Evolutionary conservation across 176 grass and related monocot genomes (phyloP).

Genomic region (Dendrocalamus sinicus): DNA sequence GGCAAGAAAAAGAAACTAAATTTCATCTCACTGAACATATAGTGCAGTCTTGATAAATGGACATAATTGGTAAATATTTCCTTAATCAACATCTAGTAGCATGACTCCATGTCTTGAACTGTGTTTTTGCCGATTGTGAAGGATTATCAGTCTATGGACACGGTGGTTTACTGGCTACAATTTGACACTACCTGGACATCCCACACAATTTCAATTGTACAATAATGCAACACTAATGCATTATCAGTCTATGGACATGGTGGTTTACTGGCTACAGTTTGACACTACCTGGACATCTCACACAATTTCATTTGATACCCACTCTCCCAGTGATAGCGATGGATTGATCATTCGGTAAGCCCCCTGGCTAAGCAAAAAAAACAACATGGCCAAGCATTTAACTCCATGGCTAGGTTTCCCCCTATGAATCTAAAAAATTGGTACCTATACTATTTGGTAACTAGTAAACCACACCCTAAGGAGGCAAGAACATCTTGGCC

Average conservation of each 20-base stretch:
- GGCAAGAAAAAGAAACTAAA: background rate
- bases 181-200: background rate
- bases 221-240: background rate
- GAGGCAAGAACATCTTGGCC: background rate
- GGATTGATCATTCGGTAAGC: background rate
- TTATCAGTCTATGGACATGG: background rate
- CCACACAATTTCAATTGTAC: background rate
- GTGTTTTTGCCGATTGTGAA: background rate
- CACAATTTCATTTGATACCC: background rate
- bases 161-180: background rate
- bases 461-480: background rate
- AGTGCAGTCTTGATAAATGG: background rate
- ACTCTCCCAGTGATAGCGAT: background rate
- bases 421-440: background rate
- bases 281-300: background rate
- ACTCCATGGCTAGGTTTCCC: background rate
- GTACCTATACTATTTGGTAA: background rate
- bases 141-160: background rate
- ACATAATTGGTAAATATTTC: background rate
- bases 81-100: background rate
- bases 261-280: background rate
- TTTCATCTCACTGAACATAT: background rate
- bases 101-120: background rate
- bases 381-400: background rate
- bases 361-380: background rate